phyloP scores from a whole-genome alignment of 2,329 filamentous ascomycete species.

The Xylaria sp. region DNA sequence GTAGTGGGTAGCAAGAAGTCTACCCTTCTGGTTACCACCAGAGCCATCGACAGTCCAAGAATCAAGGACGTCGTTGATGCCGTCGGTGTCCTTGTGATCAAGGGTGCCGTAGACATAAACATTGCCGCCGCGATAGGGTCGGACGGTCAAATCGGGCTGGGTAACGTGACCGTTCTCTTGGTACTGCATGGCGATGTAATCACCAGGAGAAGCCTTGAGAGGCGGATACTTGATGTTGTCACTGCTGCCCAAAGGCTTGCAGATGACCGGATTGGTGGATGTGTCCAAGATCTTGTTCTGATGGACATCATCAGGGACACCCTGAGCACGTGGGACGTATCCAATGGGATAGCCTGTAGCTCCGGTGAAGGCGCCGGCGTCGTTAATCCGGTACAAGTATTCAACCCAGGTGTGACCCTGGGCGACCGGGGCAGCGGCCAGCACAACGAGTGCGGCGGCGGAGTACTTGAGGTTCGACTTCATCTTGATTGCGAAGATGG shows the following conservation, averaged over 20 bases:
- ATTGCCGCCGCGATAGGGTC: slow-evolving; percentile 58
- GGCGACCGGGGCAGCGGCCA: slow-evolving; percentile 31
- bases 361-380: slow-evolving; percentile 69
- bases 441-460: slow-evolving; percentile 23
- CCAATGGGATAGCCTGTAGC: slow-evolving; percentile 69
- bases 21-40: slow-evolving; percentile 73
- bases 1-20: slow-evolving; percentile 68
- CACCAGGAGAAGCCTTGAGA: slow-evolving; percentile 55
- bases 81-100: slow-evolving; percentile 42
- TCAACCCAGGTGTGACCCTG: slow-evolving; percentile 79
- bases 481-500: slow-evolving; percentile 14
- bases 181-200: slow-evolving; percentile 61
- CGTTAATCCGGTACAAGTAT: slow-evolving; percentile 62
- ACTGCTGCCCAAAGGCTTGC: slow-evolving; percentile 57
- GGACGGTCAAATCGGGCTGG: slow-evolving; percentile 52
- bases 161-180: slow-evolving; percentile 75
- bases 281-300: slow-evolving; percentile 51
- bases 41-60: slow-evolving; percentile 74
- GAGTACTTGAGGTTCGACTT: slow-evolving; percentile 11
- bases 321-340: slow-evolving; percentile 54
- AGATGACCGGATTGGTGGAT: slow-evolving; percentile 48
- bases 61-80: slow-evolving; percentile 54
- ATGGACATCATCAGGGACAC: slow-evolving; percentile 54
- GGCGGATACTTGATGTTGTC: slow-evolving; percentile 50
- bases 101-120: slow-evolving; percentile 70